phyloP scores from a whole-genome alignment of 306 rosid species.

The Sindora glabra region DNA sequence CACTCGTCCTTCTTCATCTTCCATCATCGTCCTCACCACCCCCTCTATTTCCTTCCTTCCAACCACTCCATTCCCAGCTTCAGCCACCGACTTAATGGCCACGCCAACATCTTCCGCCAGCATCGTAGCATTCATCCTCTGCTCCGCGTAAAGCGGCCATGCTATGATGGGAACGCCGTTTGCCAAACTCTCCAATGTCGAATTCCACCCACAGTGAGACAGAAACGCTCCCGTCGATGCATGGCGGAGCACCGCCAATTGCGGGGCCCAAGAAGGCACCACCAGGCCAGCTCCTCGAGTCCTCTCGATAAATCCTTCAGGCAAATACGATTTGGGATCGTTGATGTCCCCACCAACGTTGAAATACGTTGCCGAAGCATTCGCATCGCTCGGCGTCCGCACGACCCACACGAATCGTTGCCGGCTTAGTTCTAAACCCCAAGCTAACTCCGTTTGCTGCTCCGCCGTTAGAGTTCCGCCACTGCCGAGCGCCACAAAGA shows the following conservation, averaged over 20 bases:
- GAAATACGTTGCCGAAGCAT: slow-evolving; percentile 8
- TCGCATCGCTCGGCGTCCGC: not conserved
- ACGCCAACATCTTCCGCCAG: slow-evolving; percentile 26
- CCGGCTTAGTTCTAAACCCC: slow-evolving; percentile 36
- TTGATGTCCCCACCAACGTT: not conserved
- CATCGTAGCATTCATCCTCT: slow-evolving; percentile 35
- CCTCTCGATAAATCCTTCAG: slow-evolving; percentile 32
- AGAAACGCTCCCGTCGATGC: slow-evolving; percentile 28
- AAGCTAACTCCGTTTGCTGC: slow-evolving; percentile 34
- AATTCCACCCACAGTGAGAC: slow-evolving; percentile 60
- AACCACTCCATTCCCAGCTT: not conserved
- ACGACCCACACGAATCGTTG: slow-evolving; percentile 39
- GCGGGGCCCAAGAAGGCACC: slow-evolving; percentile 37
- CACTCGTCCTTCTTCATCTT: slow-evolving; percentile 23
- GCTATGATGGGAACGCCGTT: slow-evolving; percentile 38
- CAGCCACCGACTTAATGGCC: slow-evolving; percentile 2
- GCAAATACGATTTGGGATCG: slow-evolving; percentile 21
- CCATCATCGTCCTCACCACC: slow-evolving; percentile 19
- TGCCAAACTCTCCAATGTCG: slow-evolving; percentile 35
- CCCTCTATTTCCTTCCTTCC: slow-evolving; percentile 27
- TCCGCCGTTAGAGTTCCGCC: slow-evolving; percentile 19
- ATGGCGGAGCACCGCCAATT: slow-evolving; percentile 18
- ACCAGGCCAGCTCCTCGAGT: slow-evolving; percentile 15
- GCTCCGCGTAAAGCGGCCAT: slow-evolving; percentile 53
- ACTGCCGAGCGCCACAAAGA: slow-evolving; percentile 28